A percentile compares a stretch with the other conserved stretches of the same genome.
These are phyloP conservation scores for Pholiota adiposa DNA, from an alignment of 1,284 basidiomycete genomes.

Conservation along the genomic window DNA sequence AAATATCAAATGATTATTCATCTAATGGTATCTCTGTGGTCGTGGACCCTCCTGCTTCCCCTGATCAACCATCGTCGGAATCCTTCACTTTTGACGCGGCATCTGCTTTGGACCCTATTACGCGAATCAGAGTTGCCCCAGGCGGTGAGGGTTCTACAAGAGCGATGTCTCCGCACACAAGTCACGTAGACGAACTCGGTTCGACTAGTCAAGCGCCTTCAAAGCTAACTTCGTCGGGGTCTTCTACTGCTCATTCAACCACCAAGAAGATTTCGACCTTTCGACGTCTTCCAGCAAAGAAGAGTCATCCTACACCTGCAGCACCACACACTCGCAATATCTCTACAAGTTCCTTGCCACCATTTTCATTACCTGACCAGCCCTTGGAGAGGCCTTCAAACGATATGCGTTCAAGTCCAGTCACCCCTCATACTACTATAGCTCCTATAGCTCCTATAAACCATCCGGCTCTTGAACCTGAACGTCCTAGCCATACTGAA, in stretches of 20 bases:
- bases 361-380: slow-evolving; percentile 23
- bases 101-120: background rate
- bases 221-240: background rate
- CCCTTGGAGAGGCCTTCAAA: slow-evolving; percentile 8
- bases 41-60: background rate
- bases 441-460: too few species aligned
- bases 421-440: background rate
- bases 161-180: background rate
- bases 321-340: slow-evolving; percentile 35
- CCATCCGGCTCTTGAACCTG: background rate
- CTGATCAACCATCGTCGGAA: background rate
- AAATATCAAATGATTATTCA: slow-evolving; percentile 3
- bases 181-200: background rate
- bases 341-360: slow-evolving; percentile 34
- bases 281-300: slow-evolving; percentile 56
- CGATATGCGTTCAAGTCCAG: background rate
- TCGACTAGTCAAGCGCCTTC: background rate
- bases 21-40: slow-evolving; percentile 1
- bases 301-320: slow-evolving; percentile 43
- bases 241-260: slow-evolving; percentile 16
- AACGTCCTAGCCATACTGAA: background rate
- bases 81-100: background rate
- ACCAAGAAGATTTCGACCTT: slow-evolving; percentile 59
- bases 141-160: background rate
- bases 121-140: background rate